Evolutionary conservation across 805 yeast species (phyloP).

Genomic region (Tetrapisispora iriomotensis): DNA sequence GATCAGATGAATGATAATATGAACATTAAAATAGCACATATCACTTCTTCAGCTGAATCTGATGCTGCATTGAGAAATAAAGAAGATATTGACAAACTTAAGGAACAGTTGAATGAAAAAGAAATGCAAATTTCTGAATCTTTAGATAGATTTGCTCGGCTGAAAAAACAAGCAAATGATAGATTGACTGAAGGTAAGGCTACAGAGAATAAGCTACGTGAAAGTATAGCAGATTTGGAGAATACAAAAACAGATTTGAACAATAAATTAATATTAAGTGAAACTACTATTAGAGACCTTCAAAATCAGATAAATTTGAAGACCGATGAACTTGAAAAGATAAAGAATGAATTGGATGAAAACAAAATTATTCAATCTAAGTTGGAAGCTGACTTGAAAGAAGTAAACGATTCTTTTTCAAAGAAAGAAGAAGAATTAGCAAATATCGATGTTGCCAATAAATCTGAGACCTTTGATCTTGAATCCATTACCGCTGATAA

Average conservation of each 20-base stretch:
- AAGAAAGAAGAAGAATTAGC: background rate
- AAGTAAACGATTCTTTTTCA: constrained; percentile 13
- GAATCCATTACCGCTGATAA: background rate
- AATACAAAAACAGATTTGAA: constrained; percentile 5
- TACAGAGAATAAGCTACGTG: constrained; percentile 32
- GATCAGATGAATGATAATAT: constrained; percentile 24
- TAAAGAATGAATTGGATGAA: constrained; percentile 16
- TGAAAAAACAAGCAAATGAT: constrained; percentile 30
- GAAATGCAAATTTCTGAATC: constrained; percentile 25
- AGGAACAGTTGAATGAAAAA: constrained; percentile 15
- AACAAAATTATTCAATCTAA: background rate
- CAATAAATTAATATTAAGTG: constrained; percentile 13
- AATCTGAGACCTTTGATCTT: constrained; percentile 1
- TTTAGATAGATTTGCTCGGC: constrained; percentile 24
- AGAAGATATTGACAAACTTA: constrained; percentile 5
- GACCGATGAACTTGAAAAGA: constrained; percentile 8
- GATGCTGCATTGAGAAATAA: background rate
- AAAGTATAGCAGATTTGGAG: constrained; percentile 29
- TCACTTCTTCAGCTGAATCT: background rate
- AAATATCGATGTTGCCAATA: too few species aligned
- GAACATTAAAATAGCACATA: background rate
- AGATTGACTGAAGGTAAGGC: constrained; percentile 23
- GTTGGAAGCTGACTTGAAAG: background rate
- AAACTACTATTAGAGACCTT: constrained; percentile 6
- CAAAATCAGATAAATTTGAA: constrained; percentile 1